Percentiles rank a stretch among this genome's conserved stretches.
Evolutionary conservation across 2,329 filamentous ascomycete genomes (phyloP).

Genomic region (Nothophoma quercina): DNA sequence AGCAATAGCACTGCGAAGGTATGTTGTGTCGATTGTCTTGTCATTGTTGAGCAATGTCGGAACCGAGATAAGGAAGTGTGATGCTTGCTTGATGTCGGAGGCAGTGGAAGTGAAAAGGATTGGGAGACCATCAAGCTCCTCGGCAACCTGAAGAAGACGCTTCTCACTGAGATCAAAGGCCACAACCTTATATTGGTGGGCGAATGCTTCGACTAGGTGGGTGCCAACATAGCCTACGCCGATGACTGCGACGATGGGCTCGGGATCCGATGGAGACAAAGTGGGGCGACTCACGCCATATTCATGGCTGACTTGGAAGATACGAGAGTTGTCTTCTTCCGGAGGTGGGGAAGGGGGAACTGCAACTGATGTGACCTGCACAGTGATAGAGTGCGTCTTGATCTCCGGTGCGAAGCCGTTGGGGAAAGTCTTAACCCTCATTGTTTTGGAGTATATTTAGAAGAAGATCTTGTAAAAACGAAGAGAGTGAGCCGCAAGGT

Average conservation of each 20-base stretch:
- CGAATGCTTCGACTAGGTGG: conserved; percentile 58
- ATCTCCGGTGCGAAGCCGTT: neutral
- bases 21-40: conserved; percentile 59
- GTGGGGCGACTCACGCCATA: neutral
- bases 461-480: neutral
- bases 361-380: neutral
- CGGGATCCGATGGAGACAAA: neutral
- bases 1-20: conserved; percentile 55
- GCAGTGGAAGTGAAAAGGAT: conserved; percentile 29
- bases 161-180: conserved; percentile 38
- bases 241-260: conserved; percentile 54
- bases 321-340: neutral
- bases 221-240: conserved; percentile 63
- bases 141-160: neutral
- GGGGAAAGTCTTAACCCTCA: neutral
- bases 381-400: neutral
- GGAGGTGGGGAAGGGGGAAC: neutral
- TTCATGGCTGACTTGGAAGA: neutral
- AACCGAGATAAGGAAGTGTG: conserved; percentile 63
- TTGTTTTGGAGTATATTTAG: neutral
- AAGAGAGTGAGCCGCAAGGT: neutral
- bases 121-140: neutral
- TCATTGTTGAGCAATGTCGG: conserved; percentile 60
- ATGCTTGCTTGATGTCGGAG: conserved; percentile 52
- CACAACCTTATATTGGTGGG: conserved; percentile 52